phyloP scores from a whole-genome alignment of 148 eudicot species.

The Nepenthes mirabilis region DNA sequence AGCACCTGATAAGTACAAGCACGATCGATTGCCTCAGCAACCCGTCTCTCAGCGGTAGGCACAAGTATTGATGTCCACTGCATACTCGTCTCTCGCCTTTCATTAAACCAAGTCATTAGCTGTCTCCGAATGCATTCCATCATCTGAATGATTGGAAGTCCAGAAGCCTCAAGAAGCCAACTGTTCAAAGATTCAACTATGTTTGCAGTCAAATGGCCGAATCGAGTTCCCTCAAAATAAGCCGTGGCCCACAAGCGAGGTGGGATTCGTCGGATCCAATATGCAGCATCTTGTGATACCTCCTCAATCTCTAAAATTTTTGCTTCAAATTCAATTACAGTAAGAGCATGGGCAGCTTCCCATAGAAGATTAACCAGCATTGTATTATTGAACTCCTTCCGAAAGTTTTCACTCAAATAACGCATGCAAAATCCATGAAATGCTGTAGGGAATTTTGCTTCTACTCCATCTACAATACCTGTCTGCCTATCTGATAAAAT shows the following conservation, averaged over 20 bases:
- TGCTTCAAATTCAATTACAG: background rate
- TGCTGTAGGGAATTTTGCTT: background rate
- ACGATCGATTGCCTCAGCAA: background rate
- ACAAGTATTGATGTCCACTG: conserved; percentile 10
- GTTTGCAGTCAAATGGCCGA: background rate
- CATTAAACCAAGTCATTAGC: conserved; percentile 14
- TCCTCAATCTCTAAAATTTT: background rate
- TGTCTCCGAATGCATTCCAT: conserved; percentile 15
- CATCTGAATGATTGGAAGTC: conserved; percentile 14
- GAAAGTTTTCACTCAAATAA: background rate
- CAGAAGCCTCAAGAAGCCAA: conserved; percentile 12
- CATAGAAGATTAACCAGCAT: background rate
- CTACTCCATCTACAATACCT: background rate
- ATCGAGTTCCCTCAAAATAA: conserved; percentile 1
- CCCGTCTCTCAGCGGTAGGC: background rate
- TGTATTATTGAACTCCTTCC: background rate
- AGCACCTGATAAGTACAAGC: background rate
- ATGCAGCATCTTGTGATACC: background rate
- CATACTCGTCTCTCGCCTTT: conserved; percentile 11
- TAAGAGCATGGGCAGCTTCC: background rate
- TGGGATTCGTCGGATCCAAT: background rate
- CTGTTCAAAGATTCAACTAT: conserved; percentile 1
- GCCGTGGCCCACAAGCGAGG: background rate
- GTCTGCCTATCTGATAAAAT: background rate
- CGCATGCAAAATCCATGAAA: conserved; percentile 1